Base-by-base conservation (phyloP, 306 rosid species). In the Aeschynomene evenia region DNA sequence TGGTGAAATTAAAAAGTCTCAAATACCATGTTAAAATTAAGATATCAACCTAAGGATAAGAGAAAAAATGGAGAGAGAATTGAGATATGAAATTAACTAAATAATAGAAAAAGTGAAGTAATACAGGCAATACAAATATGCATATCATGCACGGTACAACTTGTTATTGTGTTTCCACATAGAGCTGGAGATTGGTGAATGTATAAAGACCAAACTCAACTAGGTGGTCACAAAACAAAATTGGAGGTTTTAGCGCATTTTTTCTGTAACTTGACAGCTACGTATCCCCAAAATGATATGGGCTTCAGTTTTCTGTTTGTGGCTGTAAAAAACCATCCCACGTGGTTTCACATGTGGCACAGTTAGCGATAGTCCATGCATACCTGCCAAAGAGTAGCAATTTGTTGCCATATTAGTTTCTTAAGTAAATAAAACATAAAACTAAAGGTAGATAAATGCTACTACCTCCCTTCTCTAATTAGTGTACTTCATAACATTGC, bases 281-380 rank as follows among this genome's bases (percentile, higher is more conserved):
- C 92, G 88, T 63, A 91, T 83, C 56, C 96, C 97, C 96, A 88
- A 63, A 91, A 88, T 18, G 81, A 76, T 53, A 63, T 86, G 3
- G 97, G 97, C 79, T 81, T 88, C 86, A 91, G 79, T 31, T 78
- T 86, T 77, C 72, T 81, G 55, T 83, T 88, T 8, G 86, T 85
- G 58, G 96, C 89, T 3, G 91, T 86, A 53, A 86, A 91, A 50
- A 83, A 88, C 97, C 97, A 91, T 39, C 97, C 97, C 85, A 91
- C 80, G 21, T 77, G 87, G 86, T 78, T 85, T 86, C 96, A 75
- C 97, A 91, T 19, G 91, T 57, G 28, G 89, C 84, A 70, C 96
- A 91, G 77, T 68, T 73, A 40, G 96, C 75, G 48, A 80, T 33
- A 11, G 96, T 88, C 97, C 97, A 86, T 5, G 92, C 84, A 75